Evolutionary conservation across 768 basidiomycete genomes (phyloP).

Genomic region (Hygrocybe punicea): DNA sequence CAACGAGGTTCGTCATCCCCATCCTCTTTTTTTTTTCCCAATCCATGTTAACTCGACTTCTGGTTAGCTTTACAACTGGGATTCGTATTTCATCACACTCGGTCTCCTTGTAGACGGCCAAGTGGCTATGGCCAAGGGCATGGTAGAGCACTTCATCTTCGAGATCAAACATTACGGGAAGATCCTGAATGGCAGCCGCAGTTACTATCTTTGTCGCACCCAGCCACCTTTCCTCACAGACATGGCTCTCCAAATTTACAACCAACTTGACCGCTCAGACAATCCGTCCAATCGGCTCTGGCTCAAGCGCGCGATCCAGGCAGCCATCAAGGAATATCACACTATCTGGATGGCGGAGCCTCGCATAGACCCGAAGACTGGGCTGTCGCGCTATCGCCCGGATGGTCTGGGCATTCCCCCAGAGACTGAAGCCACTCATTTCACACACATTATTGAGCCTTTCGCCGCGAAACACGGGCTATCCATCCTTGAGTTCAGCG

Average conservation of each 20-base stretch:
- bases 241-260: conserved; percentile 97
- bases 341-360: conserved; percentile 95
- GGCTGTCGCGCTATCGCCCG: conserved; percentile 90
- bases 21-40: conserved; percentile 2
- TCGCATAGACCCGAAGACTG: conserved; percentile 90
- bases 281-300: conserved; percentile 77
- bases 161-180: conserved; percentile 98
- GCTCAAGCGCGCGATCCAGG: conserved; percentile 94
- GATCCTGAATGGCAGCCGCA: conserved; percentile 93
- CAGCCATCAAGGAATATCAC: conserved; percentile 99
- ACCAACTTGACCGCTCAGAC: conserved; percentile 86
- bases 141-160: conserved; percentile 99
- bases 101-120: conserved; percentile 94
- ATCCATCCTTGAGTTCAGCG: conserved; percentile 93
- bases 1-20: conserved; percentile 65
- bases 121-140: conserved; percentile 91
- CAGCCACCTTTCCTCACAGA: conserved; percentile 99
- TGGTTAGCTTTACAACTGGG: conserved; percentile 85
- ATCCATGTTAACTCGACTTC: background rate
- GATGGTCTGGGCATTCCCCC: conserved; percentile 95
- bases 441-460: conserved; percentile 95
- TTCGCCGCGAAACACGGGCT: conserved; percentile 90
- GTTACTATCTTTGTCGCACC: conserved; percentile 90
- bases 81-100: conserved; percentile 90
- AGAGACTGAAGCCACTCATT: conserved; percentile 97